These are phyloP conservation scores for Hypoxylon crocopeplum DNA, from an alignment of 495 filamentous ascomycete genomes.

Conservation along the genomic window DNA sequence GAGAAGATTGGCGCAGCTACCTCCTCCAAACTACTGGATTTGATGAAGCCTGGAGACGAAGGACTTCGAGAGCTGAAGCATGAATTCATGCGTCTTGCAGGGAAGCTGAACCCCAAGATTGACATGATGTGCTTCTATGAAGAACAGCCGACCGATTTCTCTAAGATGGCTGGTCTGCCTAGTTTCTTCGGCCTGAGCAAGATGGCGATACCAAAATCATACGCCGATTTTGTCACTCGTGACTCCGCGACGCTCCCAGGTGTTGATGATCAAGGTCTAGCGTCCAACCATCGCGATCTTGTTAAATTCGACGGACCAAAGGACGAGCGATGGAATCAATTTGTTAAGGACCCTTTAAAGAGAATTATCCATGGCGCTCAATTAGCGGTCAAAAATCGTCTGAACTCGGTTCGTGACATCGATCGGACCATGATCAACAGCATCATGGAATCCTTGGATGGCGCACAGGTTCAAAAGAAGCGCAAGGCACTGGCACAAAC, in stretches of 20 bases:
- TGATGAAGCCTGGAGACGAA: slow-evolving; percentile 44
- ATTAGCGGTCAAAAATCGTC: slow-evolving; percentile 42
- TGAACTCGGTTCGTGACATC: slow-evolving; percentile 43
- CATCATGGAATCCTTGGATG: slow-evolving; percentile 37
- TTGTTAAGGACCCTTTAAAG: slow-evolving; percentile 41
- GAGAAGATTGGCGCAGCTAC: slow-evolving; percentile 38
- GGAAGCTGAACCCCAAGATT: slow-evolving; percentile 40
- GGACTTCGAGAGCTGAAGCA: slow-evolving; percentile 41
- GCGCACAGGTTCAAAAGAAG: slow-evolving; percentile 36
- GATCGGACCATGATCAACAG: slow-evolving; percentile 40
- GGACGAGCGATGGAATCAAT: slow-evolving; percentile 40
- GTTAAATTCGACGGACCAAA: slow-evolving; percentile 46
- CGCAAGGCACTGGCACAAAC: slow-evolving; percentile 37
- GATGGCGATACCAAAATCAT: slow-evolving; percentile 31
- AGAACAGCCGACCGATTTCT: slow-evolving; percentile 42
- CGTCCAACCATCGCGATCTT: slow-evolving; percentile 43
- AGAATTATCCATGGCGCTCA: slow-evolving; percentile 42
- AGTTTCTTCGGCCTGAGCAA: slow-evolving; percentile 36
- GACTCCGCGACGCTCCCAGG: slow-evolving; percentile 46
- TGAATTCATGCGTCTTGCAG: slow-evolving; percentile 42
- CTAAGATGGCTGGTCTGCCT: slow-evolving; percentile 34
- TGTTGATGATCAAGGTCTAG: slow-evolving; percentile 40
- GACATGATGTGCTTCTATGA: slow-evolving; percentile 43
- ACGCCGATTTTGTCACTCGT: slow-evolving; percentile 41
- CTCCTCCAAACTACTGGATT: slow-evolving; percentile 41